These are phyloP conservation scores for Benincasa hispida DNA, from an alignment of 306 rosid genomes.

Conservation along the genomic window DNA sequence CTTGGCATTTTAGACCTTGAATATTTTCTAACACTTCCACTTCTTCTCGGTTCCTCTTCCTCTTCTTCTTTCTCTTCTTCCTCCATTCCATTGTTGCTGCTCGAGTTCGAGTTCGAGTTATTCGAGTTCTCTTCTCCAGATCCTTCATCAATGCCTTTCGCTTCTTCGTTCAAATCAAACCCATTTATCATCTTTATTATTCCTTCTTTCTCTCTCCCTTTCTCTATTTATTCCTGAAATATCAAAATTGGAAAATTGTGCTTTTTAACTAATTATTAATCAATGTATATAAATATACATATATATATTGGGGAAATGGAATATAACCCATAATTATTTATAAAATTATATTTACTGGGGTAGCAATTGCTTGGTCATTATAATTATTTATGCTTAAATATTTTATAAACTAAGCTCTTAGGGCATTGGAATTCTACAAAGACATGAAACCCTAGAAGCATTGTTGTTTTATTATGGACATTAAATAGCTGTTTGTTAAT, in stretches of 20 bases:
- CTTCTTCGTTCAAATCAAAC: slow-evolving; percentile 26
- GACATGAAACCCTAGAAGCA: slow-evolving; percentile 8
- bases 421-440: slow-evolving; percentile 1
- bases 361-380: not conserved
- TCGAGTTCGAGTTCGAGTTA: not conserved
- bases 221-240: not conserved
- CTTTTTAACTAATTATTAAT: not conserved
- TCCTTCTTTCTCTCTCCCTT: not conserved
- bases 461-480: not conserved
- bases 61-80: slow-evolving; percentile 22
- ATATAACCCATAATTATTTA: too few species aligned
- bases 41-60: slow-evolving; percentile 14
- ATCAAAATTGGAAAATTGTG: not conserved
- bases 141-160: not conserved
- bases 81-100: slow-evolving; percentile 9
- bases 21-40: slow-evolving; percentile 40
- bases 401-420: not conserved
- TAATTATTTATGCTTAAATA: not conserved
- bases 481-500: not conserved
- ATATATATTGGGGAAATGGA: too few species aligned
- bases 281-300: not conserved
- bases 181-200: not conserved
- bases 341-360: too few species aligned
- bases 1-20: slow-evolving; percentile 74
- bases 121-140: not conserved